Percentiles rank a stretch among this genome's conserved stretches.
Evolutionary conservation across 139 green algal species (phyloP).

Genomic region (Auxenochlorella pyrenoidosa): DNA sequence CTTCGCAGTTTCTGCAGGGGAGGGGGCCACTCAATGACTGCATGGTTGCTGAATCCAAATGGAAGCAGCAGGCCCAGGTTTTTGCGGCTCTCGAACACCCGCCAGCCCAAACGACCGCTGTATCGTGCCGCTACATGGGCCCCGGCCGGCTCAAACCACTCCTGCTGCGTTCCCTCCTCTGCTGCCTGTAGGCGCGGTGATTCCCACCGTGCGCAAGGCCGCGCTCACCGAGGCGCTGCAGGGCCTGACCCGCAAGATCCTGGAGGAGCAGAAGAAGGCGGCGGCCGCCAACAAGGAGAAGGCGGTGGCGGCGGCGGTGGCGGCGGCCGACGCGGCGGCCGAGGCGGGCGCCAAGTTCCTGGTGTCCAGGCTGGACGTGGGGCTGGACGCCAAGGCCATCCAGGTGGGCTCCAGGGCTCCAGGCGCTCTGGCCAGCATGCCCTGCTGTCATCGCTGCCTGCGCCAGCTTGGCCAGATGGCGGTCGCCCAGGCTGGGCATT

Average conservation of each 20-base stretch:
- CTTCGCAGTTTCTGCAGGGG: too few relatives aligned
- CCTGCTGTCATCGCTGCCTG: too few relatives aligned
- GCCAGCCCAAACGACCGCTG: too few relatives aligned
- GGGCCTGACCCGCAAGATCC: conserved; percentile 68
- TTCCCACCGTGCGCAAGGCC: conserved; percentile 79
- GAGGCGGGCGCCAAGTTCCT: conserved; percentile 43
- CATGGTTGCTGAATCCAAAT: too few relatives aligned
- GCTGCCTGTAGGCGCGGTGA: conserved; percentile 63
- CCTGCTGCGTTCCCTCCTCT: conserved; percentile 23
- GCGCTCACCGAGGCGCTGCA: conserved; percentile 72
- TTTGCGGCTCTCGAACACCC: too few relatives aligned
- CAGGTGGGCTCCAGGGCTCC: background rate
- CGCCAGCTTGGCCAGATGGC: too few relatives aligned
- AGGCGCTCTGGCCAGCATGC: too few relatives aligned
- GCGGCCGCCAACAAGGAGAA: conserved; percentile 77
- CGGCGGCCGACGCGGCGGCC: conserved; percentile 32
- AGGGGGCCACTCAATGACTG: too few relatives aligned
- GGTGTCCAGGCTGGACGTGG: conserved; percentile 65
- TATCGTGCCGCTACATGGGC: too few relatives aligned
- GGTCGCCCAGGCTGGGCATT: background rate
- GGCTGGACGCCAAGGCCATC: conserved; percentile 78
- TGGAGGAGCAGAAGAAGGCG: conserved; percentile 80
- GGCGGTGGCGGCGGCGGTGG: conserved; percentile 55
- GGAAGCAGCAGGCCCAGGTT: background rate
- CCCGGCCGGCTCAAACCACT: background rate